A percentile compares a stretch with the other conserved stretches of the same genome.
These are phyloP conservation scores for Hibiscus trionum DNA, from an alignment of 345 rosid species.

Conservation along the genomic window DNA sequence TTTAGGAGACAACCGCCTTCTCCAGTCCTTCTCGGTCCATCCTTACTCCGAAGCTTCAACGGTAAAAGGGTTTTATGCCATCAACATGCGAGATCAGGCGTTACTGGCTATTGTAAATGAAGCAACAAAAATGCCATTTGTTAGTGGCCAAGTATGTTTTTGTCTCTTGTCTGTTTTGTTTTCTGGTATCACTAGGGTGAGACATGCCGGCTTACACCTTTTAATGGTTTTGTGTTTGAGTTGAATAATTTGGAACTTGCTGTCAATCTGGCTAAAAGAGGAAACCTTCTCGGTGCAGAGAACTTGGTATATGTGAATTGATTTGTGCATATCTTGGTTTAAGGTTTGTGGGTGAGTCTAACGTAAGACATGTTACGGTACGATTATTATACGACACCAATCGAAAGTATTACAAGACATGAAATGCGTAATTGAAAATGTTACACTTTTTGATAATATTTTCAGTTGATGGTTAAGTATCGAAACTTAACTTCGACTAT, in stretches of 20 bases:
- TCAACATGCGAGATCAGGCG: conserved; percentile 82
- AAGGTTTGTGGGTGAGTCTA: too few species aligned
- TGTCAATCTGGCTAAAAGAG: conserved; percentile 94
- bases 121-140: conserved; percentile 83
- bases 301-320: conserved; percentile 50
- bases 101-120: conserved; percentile 87
- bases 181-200: background rate
- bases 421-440: too few species aligned
- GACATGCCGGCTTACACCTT: background rate
- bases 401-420: too few species aligned
- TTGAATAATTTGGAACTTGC: conserved; percentile 95
- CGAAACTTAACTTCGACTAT: too few species aligned
- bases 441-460: too few species aligned
- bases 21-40: too few species aligned
- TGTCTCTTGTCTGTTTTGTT: background rate
- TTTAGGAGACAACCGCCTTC: too few species aligned
- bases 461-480: too few species aligned
- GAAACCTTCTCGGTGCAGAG: conserved; percentile 99
- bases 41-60: conserved; percentile 53
- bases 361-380: too few species aligned
- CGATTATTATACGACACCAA: too few species aligned
- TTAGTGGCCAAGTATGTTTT: conserved; percentile 81
- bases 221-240: conserved; percentile 31
- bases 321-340: background rate
- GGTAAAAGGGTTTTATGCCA: conserved; percentile 79